These are phyloP conservation scores for Calonectria pseudoturangicola DNA, from an alignment of 2,329 filamentous ascomycete species.

Conservation along the genomic window DNA sequence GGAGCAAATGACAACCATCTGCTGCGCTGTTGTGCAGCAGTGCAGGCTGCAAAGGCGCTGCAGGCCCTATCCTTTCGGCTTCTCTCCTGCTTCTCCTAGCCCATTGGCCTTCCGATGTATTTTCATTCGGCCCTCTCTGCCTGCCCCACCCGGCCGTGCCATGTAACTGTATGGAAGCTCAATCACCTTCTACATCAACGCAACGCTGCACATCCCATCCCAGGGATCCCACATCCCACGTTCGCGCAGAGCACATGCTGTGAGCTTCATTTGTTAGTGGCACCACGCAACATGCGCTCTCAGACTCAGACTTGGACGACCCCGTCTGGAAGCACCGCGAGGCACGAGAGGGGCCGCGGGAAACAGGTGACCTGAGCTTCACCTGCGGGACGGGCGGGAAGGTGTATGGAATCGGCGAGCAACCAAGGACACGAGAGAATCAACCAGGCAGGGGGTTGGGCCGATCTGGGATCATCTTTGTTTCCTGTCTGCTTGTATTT, in stretches of 20 bases:
- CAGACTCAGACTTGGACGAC: slow-evolving; percentile 35
- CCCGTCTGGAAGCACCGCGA: slow-evolving; percentile 36
- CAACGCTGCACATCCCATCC: slow-evolving; percentile 39
- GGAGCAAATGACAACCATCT: slow-evolving; percentile 32
- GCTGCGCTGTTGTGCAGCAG: slow-evolving; percentile 36
- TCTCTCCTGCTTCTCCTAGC: slow-evolving; percentile 27
- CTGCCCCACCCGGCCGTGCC: slow-evolving; percentile 6
- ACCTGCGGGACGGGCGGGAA: slow-evolving; percentile 44
- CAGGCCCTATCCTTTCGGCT: slow-evolving; percentile 38
- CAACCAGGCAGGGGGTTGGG: slow-evolving; percentile 21
- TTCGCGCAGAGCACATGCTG: slow-evolving; percentile 36
- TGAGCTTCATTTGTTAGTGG: slow-evolving; percentile 47
- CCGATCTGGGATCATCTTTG: slow-evolving; percentile 35
- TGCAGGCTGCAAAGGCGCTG: slow-evolving; percentile 26
- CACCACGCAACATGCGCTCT: slow-evolving; percentile 44
- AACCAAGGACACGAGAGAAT: slow-evolving; percentile 22
- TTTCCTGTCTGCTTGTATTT: slow-evolving; percentile 17
- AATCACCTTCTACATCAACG: slow-evolving; percentile 27
- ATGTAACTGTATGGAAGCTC: slow-evolving; percentile 21
- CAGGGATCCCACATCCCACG: slow-evolving; percentile 25
- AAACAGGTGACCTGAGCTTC: slow-evolving; percentile 24
- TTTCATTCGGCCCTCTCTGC: slow-evolving; percentile 13
- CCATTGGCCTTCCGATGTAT: slow-evolving; percentile 6
- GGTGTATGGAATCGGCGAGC: slow-evolving; percentile 13
- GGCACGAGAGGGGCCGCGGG: slow-evolving; percentile 15